Evolutionary conservation across 1,139 yeast species (phyloP).

Genomic region (Pneumocystis canis): DNA sequence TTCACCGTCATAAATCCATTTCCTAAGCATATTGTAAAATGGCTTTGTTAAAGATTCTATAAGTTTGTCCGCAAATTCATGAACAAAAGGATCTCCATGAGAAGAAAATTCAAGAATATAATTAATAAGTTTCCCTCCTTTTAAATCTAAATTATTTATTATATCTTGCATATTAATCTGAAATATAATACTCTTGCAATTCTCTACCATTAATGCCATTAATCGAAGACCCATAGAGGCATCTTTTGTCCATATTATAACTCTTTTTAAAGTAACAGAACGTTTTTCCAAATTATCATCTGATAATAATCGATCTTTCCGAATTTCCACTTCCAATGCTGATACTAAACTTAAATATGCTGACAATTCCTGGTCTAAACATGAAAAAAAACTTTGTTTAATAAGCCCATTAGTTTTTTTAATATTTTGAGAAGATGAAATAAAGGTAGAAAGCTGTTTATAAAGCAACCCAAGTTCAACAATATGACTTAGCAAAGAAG

Average conservation of each 20-base stretch:
- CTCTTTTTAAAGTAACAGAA: conserved; percentile 26
- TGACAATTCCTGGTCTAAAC: conserved; percentile 38
- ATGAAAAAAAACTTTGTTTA: conserved; percentile 49
- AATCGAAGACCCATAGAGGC: conserved; percentile 45
- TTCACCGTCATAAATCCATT: conserved; percentile 62
- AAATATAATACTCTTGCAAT: conserved; percentile 18
- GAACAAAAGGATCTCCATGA: conserved; percentile 49
- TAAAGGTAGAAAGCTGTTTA: conserved; percentile 29
- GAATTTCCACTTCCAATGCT: conserved; percentile 30
- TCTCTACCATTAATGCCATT: conserved; percentile 29
- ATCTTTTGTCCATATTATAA: conserved; percentile 35
- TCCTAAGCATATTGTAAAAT: conserved; percentile 44
- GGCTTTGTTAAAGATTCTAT: conserved; percentile 41
- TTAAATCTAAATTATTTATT: conserved; percentile 18
- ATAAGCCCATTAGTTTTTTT: conserved; percentile 30
- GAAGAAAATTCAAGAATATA: conserved; percentile 37
- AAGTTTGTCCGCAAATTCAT: conserved; percentile 32
- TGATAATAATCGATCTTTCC: conserved; percentile 17
- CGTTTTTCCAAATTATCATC: conserved; percentile 10
- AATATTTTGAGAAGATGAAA: conserved; percentile 25
- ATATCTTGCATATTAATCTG: neutral
- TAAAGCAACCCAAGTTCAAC: conserved; percentile 65
- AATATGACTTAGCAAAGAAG: conserved; percentile 42
- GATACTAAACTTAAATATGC: conserved; percentile 45
- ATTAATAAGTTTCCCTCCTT: conserved; percentile 45